Evolutionary conservation across 1,284 basidiomycete species (phyloP).

Genomic region (Pyrrhoderma noxium): DNA sequence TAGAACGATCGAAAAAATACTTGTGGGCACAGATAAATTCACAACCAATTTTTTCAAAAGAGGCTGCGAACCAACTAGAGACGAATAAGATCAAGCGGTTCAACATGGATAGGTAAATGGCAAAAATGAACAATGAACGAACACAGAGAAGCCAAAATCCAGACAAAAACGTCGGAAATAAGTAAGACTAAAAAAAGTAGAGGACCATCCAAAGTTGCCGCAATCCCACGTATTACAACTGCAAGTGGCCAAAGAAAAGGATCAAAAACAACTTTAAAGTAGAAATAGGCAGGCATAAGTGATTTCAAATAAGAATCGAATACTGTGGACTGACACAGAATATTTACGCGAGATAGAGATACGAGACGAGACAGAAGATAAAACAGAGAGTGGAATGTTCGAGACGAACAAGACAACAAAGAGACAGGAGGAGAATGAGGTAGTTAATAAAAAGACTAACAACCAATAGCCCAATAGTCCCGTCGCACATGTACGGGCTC

Average conservation of each 20-base stretch:
- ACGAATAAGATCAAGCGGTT: too few relatives aligned
- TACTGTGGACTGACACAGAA: neutral
- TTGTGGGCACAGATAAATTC: too few relatives aligned
- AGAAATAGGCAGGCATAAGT: conserved; percentile 9
- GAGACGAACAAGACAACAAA: conserved; percentile 19
- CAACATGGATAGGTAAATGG: too few relatives aligned
- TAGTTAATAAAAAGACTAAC: conserved; percentile 43
- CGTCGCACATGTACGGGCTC: conserved; percentile 24
- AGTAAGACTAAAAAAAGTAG: too few relatives aligned
- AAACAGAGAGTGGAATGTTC: conserved; percentile 4
- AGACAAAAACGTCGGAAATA: too few relatives aligned
- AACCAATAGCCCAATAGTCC: conserved; percentile 49
- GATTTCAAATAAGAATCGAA: conserved; percentile 10
- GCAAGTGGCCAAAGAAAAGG: neutral
- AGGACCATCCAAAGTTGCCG: too few relatives aligned
- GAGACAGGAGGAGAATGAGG: conserved; percentile 27
- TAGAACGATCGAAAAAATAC: too few relatives aligned
- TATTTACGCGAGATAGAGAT: conserved; percentile 11
- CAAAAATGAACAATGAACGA: too few relatives aligned
- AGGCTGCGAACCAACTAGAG: too few relatives aligned
- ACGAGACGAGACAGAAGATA: conserved; percentile 6
- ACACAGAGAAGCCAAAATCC: too few relatives aligned
- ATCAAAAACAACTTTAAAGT: neutral
- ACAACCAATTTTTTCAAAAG: too few relatives aligned
- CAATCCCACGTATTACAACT: too few relatives aligned